Evolutionary conservation across 106 monocot species (phyloP).

Genomic region (Gastrodia elata): DNA sequence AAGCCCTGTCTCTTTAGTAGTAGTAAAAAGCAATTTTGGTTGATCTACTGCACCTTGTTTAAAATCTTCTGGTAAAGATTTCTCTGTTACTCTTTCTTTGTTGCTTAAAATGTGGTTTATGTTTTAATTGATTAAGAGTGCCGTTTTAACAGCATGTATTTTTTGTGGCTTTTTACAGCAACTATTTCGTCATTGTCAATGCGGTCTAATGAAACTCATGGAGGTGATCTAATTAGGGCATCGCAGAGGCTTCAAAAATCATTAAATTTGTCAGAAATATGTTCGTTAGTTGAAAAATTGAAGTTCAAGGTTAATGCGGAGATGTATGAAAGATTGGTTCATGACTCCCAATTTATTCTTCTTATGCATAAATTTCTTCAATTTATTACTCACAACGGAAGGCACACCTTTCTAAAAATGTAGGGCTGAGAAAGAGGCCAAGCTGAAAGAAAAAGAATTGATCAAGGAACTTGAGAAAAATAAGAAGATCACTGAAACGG

Average conservation of each 20-base stretch:
- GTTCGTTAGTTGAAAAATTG: constrained; percentile 48
- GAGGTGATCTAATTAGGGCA: constrained; percentile 33
- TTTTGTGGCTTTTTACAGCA: constrained; percentile 19
- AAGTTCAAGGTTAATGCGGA: constrained; percentile 35
- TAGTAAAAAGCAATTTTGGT: background rate
- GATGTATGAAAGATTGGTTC: constrained; percentile 31
- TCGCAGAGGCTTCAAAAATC: constrained; percentile 44
- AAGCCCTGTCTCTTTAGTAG: background rate
- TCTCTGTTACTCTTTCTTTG: background rate
- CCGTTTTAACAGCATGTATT: background rate
- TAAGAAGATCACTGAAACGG: constrained; percentile 41
- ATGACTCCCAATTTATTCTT: background rate
- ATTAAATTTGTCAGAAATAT: constrained; percentile 32
- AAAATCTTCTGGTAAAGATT: background rate
- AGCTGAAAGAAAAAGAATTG: constrained; percentile 51
- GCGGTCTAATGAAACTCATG: constrained; percentile 15
- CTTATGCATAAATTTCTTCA: background rate
- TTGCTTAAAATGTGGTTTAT: background rate
- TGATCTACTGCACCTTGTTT: background rate
- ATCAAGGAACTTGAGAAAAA: constrained; percentile 48
- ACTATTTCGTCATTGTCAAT: constrained; percentile 34
- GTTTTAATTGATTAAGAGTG: background rate
- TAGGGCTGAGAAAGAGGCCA: constrained; percentile 58
- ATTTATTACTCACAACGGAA: background rate
- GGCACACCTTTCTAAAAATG: background rate